Evolutionary conservation across 257 asterid species (phyloP), one percentile per base, ranked within the genome.

Genomic region (Henckelia pumila): DNA sequence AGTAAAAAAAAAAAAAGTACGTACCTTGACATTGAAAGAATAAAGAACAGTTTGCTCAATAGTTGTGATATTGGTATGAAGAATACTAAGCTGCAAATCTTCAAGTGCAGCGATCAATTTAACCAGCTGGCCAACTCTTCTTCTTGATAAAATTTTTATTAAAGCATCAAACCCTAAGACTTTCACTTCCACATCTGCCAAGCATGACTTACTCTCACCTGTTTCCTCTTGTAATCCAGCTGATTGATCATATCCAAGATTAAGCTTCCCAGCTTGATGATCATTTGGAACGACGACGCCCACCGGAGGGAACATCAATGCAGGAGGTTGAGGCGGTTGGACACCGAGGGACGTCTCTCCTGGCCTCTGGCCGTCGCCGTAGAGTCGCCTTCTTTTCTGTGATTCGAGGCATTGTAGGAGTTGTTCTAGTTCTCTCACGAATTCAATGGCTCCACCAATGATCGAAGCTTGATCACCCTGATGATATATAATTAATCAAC

Each of bases 391-490:
- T 73, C 99, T 76, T 68, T 93, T 93, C 59, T 93, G 96, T 2
- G 97, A 93, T 78, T 90, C 97, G 5, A 93, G 92, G 81, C 99
- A 93, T 73, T 93, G 96, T 25, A 93, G 77, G 6, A 93, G 97
- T 64, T 93, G 99, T 35, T 93, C 99, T 24, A 90, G 56, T 59
- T 90, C 99, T 64, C 92, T 83, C 61, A 93, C 97, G 33, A 90
- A 93, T 79, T 93, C 99, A 1, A 88, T 93, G 11, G 99, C 97
- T 66, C 99, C 97, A 3, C 99, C 99, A 1, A 93, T 83, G 80
- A 90, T 93, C 1, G 99, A 93, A 14, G 99, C 96, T 81, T 93
- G 99, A 79, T 93, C 99, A 25, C 99, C 97, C 99, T 93, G 55
- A n/a, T n/a, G n/a, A n/a, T n/a, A n/a, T n/a, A n/a, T n/a, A n/a